phyloP scores from a whole-genome alignment of 306 rosid species.

The Prunus mira region DNA sequence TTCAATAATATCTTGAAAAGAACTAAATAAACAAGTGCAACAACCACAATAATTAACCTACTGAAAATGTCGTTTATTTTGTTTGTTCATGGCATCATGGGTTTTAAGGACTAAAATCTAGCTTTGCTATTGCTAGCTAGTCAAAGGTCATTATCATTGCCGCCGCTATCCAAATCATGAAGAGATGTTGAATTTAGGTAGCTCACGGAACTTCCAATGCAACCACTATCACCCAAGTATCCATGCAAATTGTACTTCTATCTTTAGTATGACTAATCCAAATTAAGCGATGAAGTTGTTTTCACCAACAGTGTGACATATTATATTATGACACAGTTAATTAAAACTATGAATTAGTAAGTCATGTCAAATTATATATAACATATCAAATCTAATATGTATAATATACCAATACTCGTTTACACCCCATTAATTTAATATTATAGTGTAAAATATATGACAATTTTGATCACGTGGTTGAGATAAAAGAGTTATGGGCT shows the following conservation, averaged over 20 bases:
- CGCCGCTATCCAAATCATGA: background rate
- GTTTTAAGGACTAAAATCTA: background rate
- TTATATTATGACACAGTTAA: background rate
- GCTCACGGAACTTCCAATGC: background rate
- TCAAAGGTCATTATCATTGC: constrained; percentile 1
- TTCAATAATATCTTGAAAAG: background rate
- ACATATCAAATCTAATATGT: background rate
- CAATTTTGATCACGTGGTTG: background rate
- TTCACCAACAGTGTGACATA: background rate
- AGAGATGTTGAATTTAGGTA: background rate
- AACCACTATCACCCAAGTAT: background rate
- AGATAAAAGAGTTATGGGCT: background rate
- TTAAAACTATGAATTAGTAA: background rate
- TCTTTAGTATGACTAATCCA: background rate
- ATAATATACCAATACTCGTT: background rate
- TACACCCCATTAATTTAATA: background rate
- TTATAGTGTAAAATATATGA: background rate
- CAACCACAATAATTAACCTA: background rate
- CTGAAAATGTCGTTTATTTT: background rate
- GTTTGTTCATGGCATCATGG: background rate
- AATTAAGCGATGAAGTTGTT: background rate
- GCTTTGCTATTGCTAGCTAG: background rate
- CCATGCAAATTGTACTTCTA: constrained; percentile 8
- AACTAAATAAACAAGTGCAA: background rate
- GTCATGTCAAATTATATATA: background rate